phyloP scores from a whole-genome alignment of 108 stramenopile species.

The Nannochloropsis granulata region DNA sequence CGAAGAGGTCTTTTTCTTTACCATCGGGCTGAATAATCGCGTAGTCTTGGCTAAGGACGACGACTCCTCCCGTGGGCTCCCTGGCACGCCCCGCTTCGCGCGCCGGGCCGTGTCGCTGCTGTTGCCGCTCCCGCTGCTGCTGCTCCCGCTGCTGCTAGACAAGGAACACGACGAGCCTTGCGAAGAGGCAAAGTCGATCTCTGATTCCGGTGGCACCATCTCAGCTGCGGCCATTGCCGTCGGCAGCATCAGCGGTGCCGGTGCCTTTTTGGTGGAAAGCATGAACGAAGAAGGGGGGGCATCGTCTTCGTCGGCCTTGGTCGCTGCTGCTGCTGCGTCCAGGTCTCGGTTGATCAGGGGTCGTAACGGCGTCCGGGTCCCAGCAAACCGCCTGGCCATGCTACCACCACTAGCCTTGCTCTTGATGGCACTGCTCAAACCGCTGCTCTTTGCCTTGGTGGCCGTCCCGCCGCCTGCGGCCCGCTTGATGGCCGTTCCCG shows the following conservation, averaged over 20 bases:
- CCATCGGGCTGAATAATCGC: background rate
- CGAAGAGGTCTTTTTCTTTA: background rate
- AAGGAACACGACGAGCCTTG: background rate
- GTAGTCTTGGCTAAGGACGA: background rate
- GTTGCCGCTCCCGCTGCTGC: background rate
- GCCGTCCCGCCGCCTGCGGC: background rate
- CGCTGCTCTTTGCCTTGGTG: background rate
- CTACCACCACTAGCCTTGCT: background rate
- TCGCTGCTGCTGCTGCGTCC: background rate
- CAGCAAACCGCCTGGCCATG: background rate
- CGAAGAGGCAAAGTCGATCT: background rate
- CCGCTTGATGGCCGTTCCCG: background rate
- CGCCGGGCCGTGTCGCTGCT: background rate
- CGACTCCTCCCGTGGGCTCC: background rate
- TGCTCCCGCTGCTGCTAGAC: background rate
- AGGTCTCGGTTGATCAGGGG: background rate
- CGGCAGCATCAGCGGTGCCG: background rate
- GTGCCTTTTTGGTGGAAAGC: background rate
- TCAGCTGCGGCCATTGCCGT: background rate
- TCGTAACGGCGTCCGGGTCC: background rate
- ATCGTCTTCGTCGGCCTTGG: background rate
- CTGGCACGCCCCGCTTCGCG: background rate
- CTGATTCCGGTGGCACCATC: background rate
- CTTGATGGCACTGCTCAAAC: background rate
- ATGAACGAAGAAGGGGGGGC: background rate